Evolutionary conservation across 306 rosid genomes (phyloP), one percentile per base, ranked within the genome.

Genomic region (Rosa rugosa): DNA sequence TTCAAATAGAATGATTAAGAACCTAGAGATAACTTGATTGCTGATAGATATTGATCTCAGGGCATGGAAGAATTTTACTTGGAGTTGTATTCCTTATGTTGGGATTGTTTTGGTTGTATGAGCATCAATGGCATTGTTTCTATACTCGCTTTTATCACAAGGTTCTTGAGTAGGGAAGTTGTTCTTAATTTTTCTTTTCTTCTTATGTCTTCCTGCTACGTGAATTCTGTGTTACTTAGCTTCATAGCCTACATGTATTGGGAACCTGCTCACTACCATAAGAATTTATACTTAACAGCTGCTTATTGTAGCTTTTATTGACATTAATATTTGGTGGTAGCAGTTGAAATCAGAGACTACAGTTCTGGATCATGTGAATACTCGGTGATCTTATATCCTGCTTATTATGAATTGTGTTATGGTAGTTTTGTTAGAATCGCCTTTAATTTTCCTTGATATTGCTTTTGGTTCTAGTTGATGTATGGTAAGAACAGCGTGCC

Each of bases 41-140:
- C 18, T 12, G 67, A 62, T 50, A n/a, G 80, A 67, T 80, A 62
- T 77, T 53, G 57, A 42, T 60, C 62, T 40, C 74, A 41, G 42
- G 67, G 80, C 68, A 57, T 73, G 76, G 27, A 53, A 23, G 80
- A 76, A 75, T 80, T 78, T 84, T 38, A 75, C 73, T 79, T 75
- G 70, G 68, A 75, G n/a, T 31, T 71, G 23, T 34, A 25, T 69
- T 38, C 4, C 0, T 16, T 34, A 10, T 79, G 23, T 60, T 75
- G 14, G 12, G 68, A 65, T 85, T 82, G 70, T 72, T 69, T 46
- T 63, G 45, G 75, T 74, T 77, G 78, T 77, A 56, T 47, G 72
- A 57, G 71, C 38, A 11, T 65, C 50, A 68, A 13, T 49, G 54
- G 4, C 77, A 79, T 57, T 79, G 71, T 75, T 79, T 73, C 34